Evolutionary conservation across 75 land plant species (phyloP), one percentile per base, ranked within the genome.

Genomic region (Isoetes taiwanensis): DNA sequence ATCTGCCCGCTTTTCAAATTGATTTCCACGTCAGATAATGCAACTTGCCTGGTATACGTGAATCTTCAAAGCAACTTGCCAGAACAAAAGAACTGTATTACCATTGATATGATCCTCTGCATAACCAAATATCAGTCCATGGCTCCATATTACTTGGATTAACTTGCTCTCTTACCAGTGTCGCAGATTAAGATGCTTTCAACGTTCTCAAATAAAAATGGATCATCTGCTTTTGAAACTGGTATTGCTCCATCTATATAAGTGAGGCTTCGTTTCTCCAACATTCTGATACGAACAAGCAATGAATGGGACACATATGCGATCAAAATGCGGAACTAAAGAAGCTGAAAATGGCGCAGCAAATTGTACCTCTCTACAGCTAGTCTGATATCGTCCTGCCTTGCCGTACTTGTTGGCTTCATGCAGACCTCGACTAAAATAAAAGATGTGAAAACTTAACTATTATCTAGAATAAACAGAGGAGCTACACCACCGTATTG

Each of bases 41-140:
- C n/a, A n/a, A n/a, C n/a, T 31, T 31, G 85, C 97, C 93, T 90
- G 97, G 67, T 72, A 90, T 4, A 90, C 97, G 58, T 81, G 69
- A 39, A 90, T 82, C 52, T 73, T 70, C 11, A 86, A 93, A 28
- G 61, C 66, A 59, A 82, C 93, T 78, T 90, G 93, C 97, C 93
- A 90, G 69, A 86, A 86, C 52, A 90, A 57, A 12, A 82, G 80
- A 52, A 82, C 61, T 27, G 70, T 65, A 28, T 74, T 71, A 25
- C 62, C 80, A 32, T 68, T 72, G 35, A 63, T 54, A 59, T 67
- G 68, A 29, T 71, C 84, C 74, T 84, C 94, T 81, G 42, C 59
- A 63, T 55, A 61, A 48, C 0, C 14, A 41, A 50, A 31, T 48
- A 26, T 27, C 30, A 43, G 54, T 34, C 0, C 33, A 8, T 53